A percentile compares a stretch with the other conserved stretches of the same genome.
Conservation (phyloP, 768 basidiomycete genomes). For the Trametes villosa region DNA sequence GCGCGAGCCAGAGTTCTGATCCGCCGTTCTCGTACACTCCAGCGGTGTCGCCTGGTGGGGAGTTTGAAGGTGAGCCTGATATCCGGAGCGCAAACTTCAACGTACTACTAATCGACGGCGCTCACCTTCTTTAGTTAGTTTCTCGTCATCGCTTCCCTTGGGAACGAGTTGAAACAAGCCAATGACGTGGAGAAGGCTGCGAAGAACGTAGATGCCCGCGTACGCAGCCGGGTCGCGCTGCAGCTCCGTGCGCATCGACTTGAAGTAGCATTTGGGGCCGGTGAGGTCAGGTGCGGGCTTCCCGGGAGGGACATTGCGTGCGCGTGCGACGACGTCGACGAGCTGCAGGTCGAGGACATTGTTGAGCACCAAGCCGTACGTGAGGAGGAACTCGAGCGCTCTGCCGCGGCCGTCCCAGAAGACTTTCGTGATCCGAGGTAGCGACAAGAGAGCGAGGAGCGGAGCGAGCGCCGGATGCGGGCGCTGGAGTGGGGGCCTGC, state of each 20-base stretch:
- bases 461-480: constrained; percentile 29
- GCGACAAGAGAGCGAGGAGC: constrained; percentile 35
- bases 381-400: constrained; percentile 37
- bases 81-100: neutral
- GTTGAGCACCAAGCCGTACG: constrained; percentile 33
- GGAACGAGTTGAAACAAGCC: neutral
- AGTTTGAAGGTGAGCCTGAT: neutral
- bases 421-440: constrained; percentile 37
- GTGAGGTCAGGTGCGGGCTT: neutral
- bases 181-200: neutral
- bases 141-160: no score
- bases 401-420: constrained; percentile 49
- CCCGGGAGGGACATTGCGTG: constrained; percentile 4
- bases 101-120: neutral
- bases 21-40: constrained; percentile 41
- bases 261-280: neutral
- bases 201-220: constrained; percentile 5
- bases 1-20: constrained; percentile 38
- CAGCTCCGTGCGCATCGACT: neutral
- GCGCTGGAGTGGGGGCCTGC: no score
- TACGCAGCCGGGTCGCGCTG: neutral
- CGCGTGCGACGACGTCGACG: constrained; percentile 40
- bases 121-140: constrained; percentile 15
- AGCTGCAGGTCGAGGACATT: constrained; percentile 46
- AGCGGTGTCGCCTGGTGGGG: constrained; percentile 38